phyloP scores from a whole-genome alignment of 352 stramenopile species.

The Phytophthora citrophthora region DNA sequence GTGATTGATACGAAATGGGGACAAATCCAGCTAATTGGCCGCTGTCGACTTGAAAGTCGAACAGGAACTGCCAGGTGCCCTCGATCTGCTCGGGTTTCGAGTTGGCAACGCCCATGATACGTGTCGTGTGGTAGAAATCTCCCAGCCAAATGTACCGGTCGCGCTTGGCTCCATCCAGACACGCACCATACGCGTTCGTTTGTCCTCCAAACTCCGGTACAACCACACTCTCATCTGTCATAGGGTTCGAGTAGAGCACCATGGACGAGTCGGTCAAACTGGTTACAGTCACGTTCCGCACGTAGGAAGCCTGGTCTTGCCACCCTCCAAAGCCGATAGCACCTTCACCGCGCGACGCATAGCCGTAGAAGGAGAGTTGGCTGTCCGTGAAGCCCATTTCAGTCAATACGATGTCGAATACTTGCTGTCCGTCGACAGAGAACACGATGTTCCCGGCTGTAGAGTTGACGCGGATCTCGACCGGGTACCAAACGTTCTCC shows the following conservation, averaged over 20 bases:
- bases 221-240: conserved; percentile 32
- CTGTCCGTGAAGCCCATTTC: conserved; percentile 30
- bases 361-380: conserved; percentile 29
- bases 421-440: conserved; percentile 26
- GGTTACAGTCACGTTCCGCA: conserved; percentile 24
- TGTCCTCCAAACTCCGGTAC: conserved; percentile 31
- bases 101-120: conserved; percentile 35
- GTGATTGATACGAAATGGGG: conserved; percentile 36
- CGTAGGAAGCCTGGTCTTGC: conserved; percentile 33
- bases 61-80: conserved; percentile 37
- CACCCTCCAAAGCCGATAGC: conserved; percentile 36
- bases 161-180: conserved; percentile 37
- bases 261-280: conserved; percentile 20
- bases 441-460: conserved; percentile 43
- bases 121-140: conserved; percentile 42
- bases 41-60: conserved; percentile 26
- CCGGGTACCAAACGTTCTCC: conserved; percentile 65
- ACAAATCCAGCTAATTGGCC: conserved; percentile 31
- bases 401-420: conserved; percentile 36
- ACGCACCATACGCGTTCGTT: conserved; percentile 32
- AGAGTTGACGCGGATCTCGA: conserved; percentile 75
- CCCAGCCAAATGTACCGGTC: conserved; percentile 43
- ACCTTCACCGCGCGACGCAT: conserved; percentile 23
- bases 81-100: conserved; percentile 34
- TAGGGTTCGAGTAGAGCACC: conserved; percentile 37